A percentile compares a stretch with the other conserved stretches of the same genome.
phyloP scores from a whole-genome alignment of 2,329 filamentous ascomycete species.

The Alternaria ventricosa region DNA sequence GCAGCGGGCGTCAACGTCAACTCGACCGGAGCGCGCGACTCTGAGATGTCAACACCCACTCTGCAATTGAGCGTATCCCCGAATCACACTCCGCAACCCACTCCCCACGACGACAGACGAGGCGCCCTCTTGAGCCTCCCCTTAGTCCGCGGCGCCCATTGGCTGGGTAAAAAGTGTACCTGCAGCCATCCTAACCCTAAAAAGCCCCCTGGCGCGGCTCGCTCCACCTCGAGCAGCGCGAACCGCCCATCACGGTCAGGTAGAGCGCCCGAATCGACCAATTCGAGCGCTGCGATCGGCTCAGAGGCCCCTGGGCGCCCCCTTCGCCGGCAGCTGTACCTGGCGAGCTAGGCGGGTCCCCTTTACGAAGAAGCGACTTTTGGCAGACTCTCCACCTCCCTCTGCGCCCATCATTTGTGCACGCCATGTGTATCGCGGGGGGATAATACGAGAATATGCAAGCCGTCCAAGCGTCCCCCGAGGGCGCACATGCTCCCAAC shows the following conservation, averaged over 20 bases:
- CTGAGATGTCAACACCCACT: neutral
- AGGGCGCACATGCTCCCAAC: conserved; percentile 28
- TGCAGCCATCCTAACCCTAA: conserved; percentile 23
- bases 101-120: neutral
- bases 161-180: conserved; percentile 28
- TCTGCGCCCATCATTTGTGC: conserved; percentile 42
- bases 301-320: conserved; percentile 30
- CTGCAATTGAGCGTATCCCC: neutral
- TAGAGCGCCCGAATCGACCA: conserved; percentile 34
- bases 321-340: conserved; percentile 31
- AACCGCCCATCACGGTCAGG: conserved; percentile 27
- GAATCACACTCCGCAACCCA: conserved; percentile 3
- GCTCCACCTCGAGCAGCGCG: conserved; percentile 30
- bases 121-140: neutral
- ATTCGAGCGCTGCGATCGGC: conserved; percentile 40
- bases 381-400: conserved; percentile 31
- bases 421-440: conserved; percentile 40
- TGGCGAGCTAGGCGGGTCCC: conserved; percentile 31
- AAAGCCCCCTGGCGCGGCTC: conserved; percentile 26
- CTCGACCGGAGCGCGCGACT: conserved; percentile 1
- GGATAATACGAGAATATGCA: conserved; percentile 42
- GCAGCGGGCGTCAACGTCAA: neutral
- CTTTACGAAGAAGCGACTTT: conserved; percentile 35
- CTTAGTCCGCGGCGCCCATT: conserved; percentile 6
- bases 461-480: conserved; percentile 34